These are phyloP conservation scores for Penicillium turbatum DNA, from an alignment of 495 filamentous ascomycete species.

Conservation along the genomic window DNA sequence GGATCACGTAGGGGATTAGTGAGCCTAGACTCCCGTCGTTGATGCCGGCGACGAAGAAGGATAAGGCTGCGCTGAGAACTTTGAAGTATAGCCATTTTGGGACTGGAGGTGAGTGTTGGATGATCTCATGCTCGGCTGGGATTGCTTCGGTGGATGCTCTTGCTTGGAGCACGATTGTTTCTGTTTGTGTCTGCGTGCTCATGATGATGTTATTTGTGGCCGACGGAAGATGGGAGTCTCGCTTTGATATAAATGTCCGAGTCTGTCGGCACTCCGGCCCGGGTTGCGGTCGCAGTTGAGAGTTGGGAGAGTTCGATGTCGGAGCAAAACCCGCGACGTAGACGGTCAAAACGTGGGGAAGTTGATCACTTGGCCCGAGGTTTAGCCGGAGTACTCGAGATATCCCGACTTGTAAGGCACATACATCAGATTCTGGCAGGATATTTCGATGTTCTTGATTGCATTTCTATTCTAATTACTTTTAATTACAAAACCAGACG, in stretches of 20 bases:
- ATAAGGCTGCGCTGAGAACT: constrained; percentile 24
- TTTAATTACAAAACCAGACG: too few species aligned
- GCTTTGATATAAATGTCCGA: not conserved
- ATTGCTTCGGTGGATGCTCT: not conserved
- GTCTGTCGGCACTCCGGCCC: too few species aligned
- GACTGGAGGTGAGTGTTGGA: not conserved
- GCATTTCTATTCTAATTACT: too few species aligned
- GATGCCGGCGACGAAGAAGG: constrained; percentile 31
- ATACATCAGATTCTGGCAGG: too few species aligned
- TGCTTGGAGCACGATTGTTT: constrained; percentile 13
- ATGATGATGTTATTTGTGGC: not conserved
- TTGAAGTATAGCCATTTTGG: constrained; percentile 25
- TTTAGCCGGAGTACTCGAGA: not conserved
- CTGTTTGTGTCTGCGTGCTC: constrained; percentile 17
- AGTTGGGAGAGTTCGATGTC: too few species aligned
- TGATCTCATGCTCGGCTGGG: not conserved
- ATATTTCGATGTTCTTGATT: too few species aligned
- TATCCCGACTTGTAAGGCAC: too few species aligned
- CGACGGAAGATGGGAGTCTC: not conserved
- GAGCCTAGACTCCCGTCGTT: constrained; percentile 52
- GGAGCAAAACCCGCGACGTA: too few species aligned
- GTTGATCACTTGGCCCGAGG: not conserved
- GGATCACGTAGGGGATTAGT: constrained; percentile 52
- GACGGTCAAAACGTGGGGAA: not conserved
- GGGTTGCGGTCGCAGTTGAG: too few species aligned